These are phyloP conservation scores for Uronychia setigera DNA, from an alignment of 73 alveolate species.

Conservation along the genomic window DNA sequence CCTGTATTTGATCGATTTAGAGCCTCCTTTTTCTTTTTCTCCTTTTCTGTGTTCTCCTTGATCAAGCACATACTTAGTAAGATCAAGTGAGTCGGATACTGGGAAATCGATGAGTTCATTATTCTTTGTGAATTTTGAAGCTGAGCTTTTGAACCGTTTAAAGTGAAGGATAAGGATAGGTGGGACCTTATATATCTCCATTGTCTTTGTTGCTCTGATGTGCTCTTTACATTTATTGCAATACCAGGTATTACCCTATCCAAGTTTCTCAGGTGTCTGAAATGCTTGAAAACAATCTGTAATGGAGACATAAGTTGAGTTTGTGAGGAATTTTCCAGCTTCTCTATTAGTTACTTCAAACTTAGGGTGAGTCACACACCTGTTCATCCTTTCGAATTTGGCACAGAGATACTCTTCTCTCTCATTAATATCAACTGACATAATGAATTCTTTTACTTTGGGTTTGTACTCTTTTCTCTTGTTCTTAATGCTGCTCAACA, in stretches of 20 bases:
- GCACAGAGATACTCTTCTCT: not conserved
- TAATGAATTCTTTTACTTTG: not conserved
- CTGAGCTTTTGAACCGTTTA: conserved; percentile 84
- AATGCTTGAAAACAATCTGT: conserved; percentile 89
- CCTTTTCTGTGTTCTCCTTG: conserved; percentile 47
- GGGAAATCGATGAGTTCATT: conserved; percentile 72
- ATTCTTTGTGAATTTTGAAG: conserved; percentile 42
- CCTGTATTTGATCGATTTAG: conserved; percentile 64
- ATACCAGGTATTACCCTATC: conserved; percentile 92
- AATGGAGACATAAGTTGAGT: conserved; percentile 14
- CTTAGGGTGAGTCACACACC: not conserved
- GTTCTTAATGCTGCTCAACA: not conserved
- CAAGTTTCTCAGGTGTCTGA: conserved; percentile 86
- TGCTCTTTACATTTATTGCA: conserved; percentile 92
- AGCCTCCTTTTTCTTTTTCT: conserved; percentile 39
- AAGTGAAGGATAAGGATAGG: conserved; percentile 77
- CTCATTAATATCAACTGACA: not conserved
- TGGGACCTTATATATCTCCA: conserved; percentile 89
- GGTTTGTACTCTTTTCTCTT: not conserved
- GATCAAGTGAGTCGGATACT: conserved; percentile 53
- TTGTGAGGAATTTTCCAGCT: not conserved
- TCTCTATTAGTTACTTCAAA: not conserved
- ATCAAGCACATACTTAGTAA: conserved; percentile 50
- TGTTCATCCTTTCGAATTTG: conserved; percentile 3
- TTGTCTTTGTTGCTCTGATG: conserved; percentile 85